Base-by-base conservation (phyloP, 768 basidiomycete genomes). In the Boletus bicolor region DNA sequence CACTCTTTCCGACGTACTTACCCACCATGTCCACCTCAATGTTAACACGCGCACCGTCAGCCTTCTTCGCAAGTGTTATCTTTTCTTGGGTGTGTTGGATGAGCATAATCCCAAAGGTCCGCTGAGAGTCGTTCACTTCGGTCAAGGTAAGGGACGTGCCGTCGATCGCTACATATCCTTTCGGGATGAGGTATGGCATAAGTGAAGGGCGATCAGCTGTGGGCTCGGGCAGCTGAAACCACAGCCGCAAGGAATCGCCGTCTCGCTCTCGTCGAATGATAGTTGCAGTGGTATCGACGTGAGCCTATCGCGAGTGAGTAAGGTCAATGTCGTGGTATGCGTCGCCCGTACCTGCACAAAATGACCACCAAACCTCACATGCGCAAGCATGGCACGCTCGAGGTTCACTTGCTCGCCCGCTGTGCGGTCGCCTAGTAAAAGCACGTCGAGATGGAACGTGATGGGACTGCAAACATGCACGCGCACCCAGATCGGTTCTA, bases 11-110 rank as follows among this genome's bases (percentile, higher is more conserved):
- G 5, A 95, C 90, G 60, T 91, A 93, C 72, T 96, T 96, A 15
- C 91, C 93, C 19, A 95, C 85, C 84, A 93, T 92, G 68, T 97
- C 93, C 43, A 88, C 93, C 75, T 99, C 97, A 56, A 99, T 82
- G 67, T 99, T 99, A 49, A 98, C 94, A 64, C 80, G 88, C 45
- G 82, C 82, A 0, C 94, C 95, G 1, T 89, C 69, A 3, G 64
- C 61, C 72, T 98, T 99, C 57, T 74, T 79, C 38, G 81, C 80
- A 49, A 99, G 77, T 2, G 91, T 87, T 54, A 98, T 87, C 72
- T 87, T 93, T 64, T 85, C 75, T 68, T 97, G 96, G 11, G 93
- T 95, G 73, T 98, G 95, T 63, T 83, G 83, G 73, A 99, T 95
- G 61, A 99, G 82, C 95, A 98, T 98, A 49, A 99, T 81, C 35